Evolutionary conservation across 257 asterid species (phyloP), one percentile per base, ranked within the genome.

Genomic region (Nyctanthes arbortristis): DNA sequence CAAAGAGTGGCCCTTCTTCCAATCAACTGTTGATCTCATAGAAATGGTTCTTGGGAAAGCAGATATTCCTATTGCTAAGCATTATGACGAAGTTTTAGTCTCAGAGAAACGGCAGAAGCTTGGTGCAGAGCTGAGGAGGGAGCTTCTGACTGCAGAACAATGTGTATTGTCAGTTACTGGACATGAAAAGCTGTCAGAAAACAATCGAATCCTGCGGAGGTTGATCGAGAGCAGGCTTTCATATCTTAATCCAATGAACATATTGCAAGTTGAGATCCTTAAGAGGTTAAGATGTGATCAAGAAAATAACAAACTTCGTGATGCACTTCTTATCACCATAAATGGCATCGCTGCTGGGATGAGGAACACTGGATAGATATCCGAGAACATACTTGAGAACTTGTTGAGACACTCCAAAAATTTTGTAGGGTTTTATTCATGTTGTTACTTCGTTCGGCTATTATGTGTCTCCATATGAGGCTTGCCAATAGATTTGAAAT

Each of bases 331-430:
- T 11, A 89, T 93, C 29, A 87, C 96, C 29, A 84, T 93, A 25
- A 93, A 93, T n/a, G 98, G 98, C 47, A 93, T 93, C 64, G 98
- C 97, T 57, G 98, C 98, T 57, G 98, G 98, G 64, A 93, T 93
- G 97, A 91, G 94, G 78, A 89, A 93, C 84, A 91, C 96, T 0
- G 97, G 98, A 45, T 90, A n/a, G n/a, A 43, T 9, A 6, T 16
- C 54, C 7, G 2, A 5, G 54, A 4, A 16, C 54, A 5, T 2
- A 2, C 2, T 43, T 43, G 49, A 12, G 49, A 7, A 40, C 16
- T 39, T 39, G 49, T 39, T 2, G 49, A 39, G 12, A 39, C 24
- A n/a, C 24, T 43, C 22, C 54, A 8, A 7, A 4, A 18, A 18
- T 18, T 1, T 18, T 18, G 56, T 47, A 47, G 10, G 56, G 10